phyloP scores from a whole-genome alignment of 805 yeast species.

The Candida corydali region DNA sequence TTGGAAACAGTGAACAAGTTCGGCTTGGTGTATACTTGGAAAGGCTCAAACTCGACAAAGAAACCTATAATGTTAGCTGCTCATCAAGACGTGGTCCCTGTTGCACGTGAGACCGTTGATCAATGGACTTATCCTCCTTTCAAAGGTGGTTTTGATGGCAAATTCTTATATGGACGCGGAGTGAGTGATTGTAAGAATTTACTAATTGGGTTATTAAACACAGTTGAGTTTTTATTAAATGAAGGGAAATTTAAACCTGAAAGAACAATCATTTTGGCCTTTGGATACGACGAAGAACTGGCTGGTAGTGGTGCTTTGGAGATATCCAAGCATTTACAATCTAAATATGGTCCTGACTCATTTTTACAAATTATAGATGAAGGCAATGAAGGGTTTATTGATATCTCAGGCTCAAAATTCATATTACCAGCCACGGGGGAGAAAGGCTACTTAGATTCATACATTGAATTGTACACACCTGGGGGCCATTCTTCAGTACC shows the following conservation, averaged over 20 bases:
- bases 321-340: slow-evolving; percentile 30
- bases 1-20: slow-evolving; percentile 32
- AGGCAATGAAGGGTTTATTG: slow-evolving; percentile 20
- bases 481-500: slow-evolving; percentile 54
- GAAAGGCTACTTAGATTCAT: slow-evolving; percentile 43
- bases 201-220: slow-evolving; percentile 38
- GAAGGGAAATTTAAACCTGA: slow-evolving; percentile 34
- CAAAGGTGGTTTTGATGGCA: slow-evolving; percentile 31
- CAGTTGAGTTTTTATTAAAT: slow-evolving; percentile 28
- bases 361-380: slow-evolving; percentile 45
- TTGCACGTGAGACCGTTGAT: slow-evolving; percentile 32
- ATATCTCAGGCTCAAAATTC: slow-evolving; percentile 32
- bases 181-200: slow-evolving; percentile 38
- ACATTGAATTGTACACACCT: slow-evolving; percentile 38
- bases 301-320: slow-evolving; percentile 37
- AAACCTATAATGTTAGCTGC: slow-evolving; percentile 37
- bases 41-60: slow-evolving; percentile 24
- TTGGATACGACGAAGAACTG: slow-evolving; percentile 51
- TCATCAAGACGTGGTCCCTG: slow-evolving; percentile 42
- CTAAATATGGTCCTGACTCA: slow-evolving; percentile 39
- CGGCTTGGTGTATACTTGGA: slow-evolving; percentile 36
- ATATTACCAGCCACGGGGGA: slow-evolving; percentile 46
- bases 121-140: slow-evolving; percentile 38
- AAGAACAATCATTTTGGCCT: slow-evolving; percentile 43
- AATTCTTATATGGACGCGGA: slow-evolving; percentile 32